Conservation (phyloP, 2,329 filamentous ascomycete species). For the Aspergillus sp. region DNA sequence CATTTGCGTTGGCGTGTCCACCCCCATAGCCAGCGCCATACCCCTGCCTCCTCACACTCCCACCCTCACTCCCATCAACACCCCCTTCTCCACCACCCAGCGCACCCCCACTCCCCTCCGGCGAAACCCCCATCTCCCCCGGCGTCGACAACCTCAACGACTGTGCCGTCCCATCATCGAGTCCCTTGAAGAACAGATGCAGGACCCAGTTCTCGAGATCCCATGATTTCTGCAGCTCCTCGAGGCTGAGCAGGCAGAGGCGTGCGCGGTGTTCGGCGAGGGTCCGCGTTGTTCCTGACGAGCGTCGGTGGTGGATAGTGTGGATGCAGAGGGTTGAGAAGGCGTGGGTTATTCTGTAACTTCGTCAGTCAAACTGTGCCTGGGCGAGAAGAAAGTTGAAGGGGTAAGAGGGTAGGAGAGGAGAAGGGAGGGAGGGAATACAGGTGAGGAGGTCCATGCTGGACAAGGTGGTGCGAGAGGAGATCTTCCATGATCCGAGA, state of each 20-base stretch:
- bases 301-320: slow-evolving; percentile 48
- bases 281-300: slow-evolving; percentile 44
- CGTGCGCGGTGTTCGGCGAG: slow-evolving; percentile 55
- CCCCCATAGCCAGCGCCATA: not conserved
- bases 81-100: not conserved
- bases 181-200: slow-evolving; percentile 54
- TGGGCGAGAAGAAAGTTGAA: too few relatives aligned
- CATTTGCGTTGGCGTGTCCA: too few relatives aligned
- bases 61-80: not conserved
- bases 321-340: slow-evolving; percentile 57
- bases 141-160: slow-evolving; percentile 37
- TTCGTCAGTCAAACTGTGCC: not conserved
- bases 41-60: not conserved
- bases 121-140: not conserved
- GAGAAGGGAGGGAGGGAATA: slow-evolving; percentile 18
- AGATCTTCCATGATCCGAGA: slow-evolving; percentile 56
- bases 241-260: slow-evolving; percentile 52
- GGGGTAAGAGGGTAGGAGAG: not conserved
- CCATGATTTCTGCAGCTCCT: slow-evolving; percentile 56
- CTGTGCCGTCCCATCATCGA: slow-evolving; percentile 51
- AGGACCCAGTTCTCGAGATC: slow-evolving; percentile 56
- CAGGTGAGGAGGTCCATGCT: slow-evolving; percentile 53
- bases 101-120: not conserved
- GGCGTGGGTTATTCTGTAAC: slow-evolving; percentile 49
- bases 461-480: slow-evolving; percentile 48